Percentiles rank a stretch among this genome's conserved stretches.
Conservation (phyloP, 1,284 basidiomycete species). For the Marasmius tenuissimus region DNA sequence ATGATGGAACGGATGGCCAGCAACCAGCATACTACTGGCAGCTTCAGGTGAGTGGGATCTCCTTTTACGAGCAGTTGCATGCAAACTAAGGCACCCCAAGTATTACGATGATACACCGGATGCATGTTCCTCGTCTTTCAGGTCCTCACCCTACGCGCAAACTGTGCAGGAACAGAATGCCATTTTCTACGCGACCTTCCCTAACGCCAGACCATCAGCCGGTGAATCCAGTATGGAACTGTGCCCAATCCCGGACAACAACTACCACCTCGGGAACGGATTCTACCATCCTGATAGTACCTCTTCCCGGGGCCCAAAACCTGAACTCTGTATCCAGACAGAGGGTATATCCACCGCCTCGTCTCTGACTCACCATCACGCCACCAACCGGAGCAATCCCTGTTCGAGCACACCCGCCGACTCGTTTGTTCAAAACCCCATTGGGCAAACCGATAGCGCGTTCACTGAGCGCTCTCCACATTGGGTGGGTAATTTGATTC, state of each 20-base stretch:
- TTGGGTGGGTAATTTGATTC: not conserved
- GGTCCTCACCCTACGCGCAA: constrained; percentile 25
- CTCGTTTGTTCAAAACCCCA: not conserved
- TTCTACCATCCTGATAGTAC: constrained; percentile 1
- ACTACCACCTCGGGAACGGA: constrained; percentile 8
- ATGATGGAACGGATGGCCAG: not conserved
- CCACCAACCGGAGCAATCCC: not conserved
- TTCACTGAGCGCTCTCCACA: not conserved
- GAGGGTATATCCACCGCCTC: not conserved
- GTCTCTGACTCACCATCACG: not conserved
- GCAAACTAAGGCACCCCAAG: not conserved
- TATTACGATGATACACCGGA: constrained; percentile 12
- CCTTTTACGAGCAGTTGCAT: not conserved
- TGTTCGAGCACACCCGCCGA: not conserved
- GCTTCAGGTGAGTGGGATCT: constrained; percentile 6
- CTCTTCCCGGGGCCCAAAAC: not conserved
- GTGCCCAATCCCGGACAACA: constrained; percentile 9
- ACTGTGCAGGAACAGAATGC: constrained; percentile 37
- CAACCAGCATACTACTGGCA: constrained; percentile 7
- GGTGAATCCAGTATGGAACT: constrained; percentile 14
- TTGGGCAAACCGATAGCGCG: not conserved
- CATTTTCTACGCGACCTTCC: constrained; percentile 43
- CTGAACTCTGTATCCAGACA: not conserved
- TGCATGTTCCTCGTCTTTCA: not conserved
- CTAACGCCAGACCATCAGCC: constrained; percentile 29